Evolutionary conservation across 1,284 basidiomycete species (phyloP), one percentile per base, ranked within the genome.

Genomic region (Entoloma clypeatum): DNA sequence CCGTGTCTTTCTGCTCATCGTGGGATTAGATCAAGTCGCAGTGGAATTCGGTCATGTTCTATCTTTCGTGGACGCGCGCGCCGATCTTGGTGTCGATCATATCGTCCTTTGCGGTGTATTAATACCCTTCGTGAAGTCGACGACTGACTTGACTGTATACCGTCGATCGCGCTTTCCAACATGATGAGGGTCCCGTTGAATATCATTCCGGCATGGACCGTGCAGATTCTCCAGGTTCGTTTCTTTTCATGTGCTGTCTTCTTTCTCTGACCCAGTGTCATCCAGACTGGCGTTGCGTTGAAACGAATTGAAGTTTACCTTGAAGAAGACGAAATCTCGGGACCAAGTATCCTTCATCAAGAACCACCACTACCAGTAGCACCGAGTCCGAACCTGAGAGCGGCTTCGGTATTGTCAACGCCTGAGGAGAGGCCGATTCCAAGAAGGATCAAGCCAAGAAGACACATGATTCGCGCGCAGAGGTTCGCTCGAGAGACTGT

Each of bases 221-320:
- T 84, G 2, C 70, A 77, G 40, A 62, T 82, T 27, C 62, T 84
- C 1, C 77, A 81, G 60, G 75, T 74, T 43, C 13, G 48, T 46
- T 2, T 26, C 13, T 27, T 3, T 26, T 9, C 28, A 45, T 25
- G 21, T 31, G 38, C 14, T 56, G 55, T 30, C 28, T 37, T 23
- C 38, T 5, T 39, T 27, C n/a, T 44, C 19, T 36, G 48, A 19
- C 34, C 24, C 22, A 26, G 19, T 56, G 16, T 44, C 59, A 6
- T 46, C 7, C 59, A 91, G 74, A 76, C 86, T 0, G 71, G 77
- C 16, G 86, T 95, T 3, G 79, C 87, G 0, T 59, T 94, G 18
- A 75, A 88, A 36, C 85, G 92, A 36, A 88, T 95, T 43, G 73
- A 86, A 19, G 79, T 77, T 1, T 95, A 86, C 61, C 72, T 95